A percentile compares a stretch with the other conserved stretches of the same genome.
These are phyloP conservation scores for Protostelium mycophagum DNA, from an alignment of 78 protist species.

Conservation along the genomic window DNA sequence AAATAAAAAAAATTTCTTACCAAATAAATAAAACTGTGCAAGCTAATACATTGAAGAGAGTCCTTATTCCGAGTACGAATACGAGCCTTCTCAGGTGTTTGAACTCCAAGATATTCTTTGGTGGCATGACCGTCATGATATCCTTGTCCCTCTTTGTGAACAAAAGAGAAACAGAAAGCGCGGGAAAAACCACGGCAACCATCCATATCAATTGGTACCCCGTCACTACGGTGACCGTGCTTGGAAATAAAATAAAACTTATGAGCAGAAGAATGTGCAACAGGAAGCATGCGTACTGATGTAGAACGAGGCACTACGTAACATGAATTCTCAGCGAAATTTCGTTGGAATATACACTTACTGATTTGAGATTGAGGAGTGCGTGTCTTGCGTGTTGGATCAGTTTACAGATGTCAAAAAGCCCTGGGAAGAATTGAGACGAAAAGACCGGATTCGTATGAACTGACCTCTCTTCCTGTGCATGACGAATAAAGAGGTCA, in stretches of 20 bases:
- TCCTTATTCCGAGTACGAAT: conserved; percentile 33
- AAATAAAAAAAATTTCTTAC: conserved; percentile 2
- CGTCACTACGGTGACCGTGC: conserved; percentile 29
- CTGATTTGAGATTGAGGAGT: conserved; percentile 24
- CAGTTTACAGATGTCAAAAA: conserved; percentile 48
- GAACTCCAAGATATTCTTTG: conserved; percentile 39
- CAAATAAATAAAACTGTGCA: conserved; percentile 31
- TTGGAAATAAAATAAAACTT: conserved; percentile 23
- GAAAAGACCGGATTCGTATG: background rate
- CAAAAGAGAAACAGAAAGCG: conserved; percentile 27
- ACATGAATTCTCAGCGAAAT: conserved; percentile 44
- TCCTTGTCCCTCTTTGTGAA: conserved; percentile 33
- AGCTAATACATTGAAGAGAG: conserved; percentile 22
- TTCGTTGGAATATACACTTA: conserved; percentile 4
- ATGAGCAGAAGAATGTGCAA: conserved; percentile 21
- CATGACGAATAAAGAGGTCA: conserved; percentile 51
- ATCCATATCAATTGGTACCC: conserved; percentile 55
- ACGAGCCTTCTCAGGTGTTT: conserved; percentile 53
- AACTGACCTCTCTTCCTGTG: conserved; percentile 9
- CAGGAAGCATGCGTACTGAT: background rate
- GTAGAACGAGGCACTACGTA: background rate
- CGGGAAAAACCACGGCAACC: conserved; percentile 36
- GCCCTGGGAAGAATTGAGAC: conserved; percentile 12
- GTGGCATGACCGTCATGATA: conserved; percentile 30
- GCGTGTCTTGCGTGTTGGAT: conserved; percentile 53